Percentiles rank a stretch among this genome's conserved stretches.
phyloP scores from a whole-genome alignment of 176 grass and related monocot genomes.

The Oryza rufipogon region DNA sequence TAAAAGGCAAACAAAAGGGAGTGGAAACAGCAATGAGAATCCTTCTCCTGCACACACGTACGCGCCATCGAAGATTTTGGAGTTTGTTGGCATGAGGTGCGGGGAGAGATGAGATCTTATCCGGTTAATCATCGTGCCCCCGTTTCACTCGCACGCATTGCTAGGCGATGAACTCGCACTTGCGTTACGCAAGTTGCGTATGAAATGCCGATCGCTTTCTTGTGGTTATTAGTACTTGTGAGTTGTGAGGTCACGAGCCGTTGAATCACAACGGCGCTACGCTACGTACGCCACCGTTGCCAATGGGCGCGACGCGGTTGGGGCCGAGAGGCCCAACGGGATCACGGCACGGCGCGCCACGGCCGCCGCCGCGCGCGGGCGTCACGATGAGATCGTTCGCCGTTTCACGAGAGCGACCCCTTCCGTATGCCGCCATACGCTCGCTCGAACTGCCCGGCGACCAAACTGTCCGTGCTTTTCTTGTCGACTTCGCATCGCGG shows the following conservation, averaged over 20 bases:
- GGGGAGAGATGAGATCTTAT: background rate
- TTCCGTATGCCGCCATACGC: background rate
- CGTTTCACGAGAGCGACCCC: background rate
- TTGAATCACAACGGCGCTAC: background rate
- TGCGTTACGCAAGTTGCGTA: background rate
- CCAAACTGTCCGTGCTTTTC: background rate
- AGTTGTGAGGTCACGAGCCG: background rate
- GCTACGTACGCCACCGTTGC: background rate
- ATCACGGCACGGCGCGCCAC: background rate
- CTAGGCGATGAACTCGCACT: background rate
- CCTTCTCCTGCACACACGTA: background rate
- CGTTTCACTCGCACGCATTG: background rate
- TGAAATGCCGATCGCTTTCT: background rate
- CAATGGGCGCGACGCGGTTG: background rate
- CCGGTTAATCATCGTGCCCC: background rate
- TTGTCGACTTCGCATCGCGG: background rate
- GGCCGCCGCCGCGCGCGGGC: background rate
- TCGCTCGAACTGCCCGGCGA: background rate
- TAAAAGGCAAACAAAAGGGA: background rate
- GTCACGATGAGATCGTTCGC: background rate
- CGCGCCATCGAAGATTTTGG: background rate
- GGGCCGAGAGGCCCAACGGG: background rate
- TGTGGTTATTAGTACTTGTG: background rate
- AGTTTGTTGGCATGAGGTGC: background rate
- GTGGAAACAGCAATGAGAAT: background rate